Percentiles rank a stretch among this genome's conserved stretches.
Evolutionary conservation across 2,329 filamentous ascomycete genomes (phyloP).

Genomic region (Trichoderma citrinoviride): DNA sequence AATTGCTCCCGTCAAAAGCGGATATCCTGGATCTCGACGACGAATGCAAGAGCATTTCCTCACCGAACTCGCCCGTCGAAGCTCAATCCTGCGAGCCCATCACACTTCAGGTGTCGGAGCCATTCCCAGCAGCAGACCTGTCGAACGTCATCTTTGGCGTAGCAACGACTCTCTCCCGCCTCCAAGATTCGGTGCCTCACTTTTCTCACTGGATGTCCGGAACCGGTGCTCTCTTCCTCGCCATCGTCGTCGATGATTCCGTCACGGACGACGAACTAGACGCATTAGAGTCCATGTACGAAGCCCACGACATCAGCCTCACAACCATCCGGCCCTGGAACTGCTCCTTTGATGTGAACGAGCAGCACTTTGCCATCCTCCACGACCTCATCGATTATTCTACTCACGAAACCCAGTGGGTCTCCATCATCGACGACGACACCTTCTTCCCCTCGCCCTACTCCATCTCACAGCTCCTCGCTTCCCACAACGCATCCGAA

Average conservation of each 20-base stretch:
- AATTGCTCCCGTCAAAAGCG: conserved; percentile 37
- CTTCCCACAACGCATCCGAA: conserved; percentile 46
- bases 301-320: conserved; percentile 35
- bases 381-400: conserved; percentile 45
- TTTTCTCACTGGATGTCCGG: conserved; percentile 57
- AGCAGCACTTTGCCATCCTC: conserved; percentile 58
- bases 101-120: conserved; percentile 45
- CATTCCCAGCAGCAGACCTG: conserved; percentile 44
- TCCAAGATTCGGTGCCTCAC: conserved; percentile 49
- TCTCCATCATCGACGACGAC: conserved; percentile 59
- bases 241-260: conserved; percentile 45
- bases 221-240: conserved; percentile 51
- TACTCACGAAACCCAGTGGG: conserved; percentile 50
- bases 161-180: conserved; percentile 50
- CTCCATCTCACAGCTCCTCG: conserved; percentile 48
- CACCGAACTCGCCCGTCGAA: background rate
- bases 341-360: conserved; percentile 42
- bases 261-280: conserved; percentile 28
- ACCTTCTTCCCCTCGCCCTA: conserved; percentile 60
- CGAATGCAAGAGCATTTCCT: conserved; percentile 27
- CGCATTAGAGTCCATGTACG: conserved; percentile 30
- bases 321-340: conserved; percentile 36
- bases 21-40: conserved; percentile 33
- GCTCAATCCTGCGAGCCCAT: conserved; percentile 42
- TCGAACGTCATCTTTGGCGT: conserved; percentile 57